phyloP scores from a whole-genome alignment of 1,139 yeast species.

The Yamadazyma dendronema region DNA sequence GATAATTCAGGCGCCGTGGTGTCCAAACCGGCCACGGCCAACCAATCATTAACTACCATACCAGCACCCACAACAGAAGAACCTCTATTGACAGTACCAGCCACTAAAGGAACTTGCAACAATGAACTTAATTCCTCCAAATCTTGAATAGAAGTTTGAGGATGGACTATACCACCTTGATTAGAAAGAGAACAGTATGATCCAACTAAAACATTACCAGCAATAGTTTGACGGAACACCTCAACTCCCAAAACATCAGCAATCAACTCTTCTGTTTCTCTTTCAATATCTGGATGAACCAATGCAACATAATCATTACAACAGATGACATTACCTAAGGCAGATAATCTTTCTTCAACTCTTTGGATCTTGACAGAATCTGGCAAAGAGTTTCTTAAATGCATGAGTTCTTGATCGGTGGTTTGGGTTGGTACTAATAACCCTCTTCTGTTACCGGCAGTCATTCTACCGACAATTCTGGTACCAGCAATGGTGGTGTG shows the following conservation, averaged over 20 bases:
- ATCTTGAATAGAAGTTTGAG: slow-evolving; percentile 95
- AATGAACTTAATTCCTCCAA: slow-evolving; percentile 96
- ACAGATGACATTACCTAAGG: slow-evolving; percentile 96
- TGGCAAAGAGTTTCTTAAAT: slow-evolving; percentile 95
- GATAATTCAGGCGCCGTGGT: slow-evolving; percentile 98
- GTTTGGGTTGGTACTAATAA: slow-evolving; percentile 96
- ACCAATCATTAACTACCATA: slow-evolving; percentile 97
- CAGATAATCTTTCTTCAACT: slow-evolving; percentile 95
- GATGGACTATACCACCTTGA: slow-evolving; percentile 98
- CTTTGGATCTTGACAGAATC: slow-evolving; percentile 94
- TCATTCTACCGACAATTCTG: slow-evolving; percentile 96
- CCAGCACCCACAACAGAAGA: slow-evolving; percentile 98
- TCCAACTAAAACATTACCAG: slow-evolving; percentile 97
- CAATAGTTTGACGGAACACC: slow-evolving; percentile 98
- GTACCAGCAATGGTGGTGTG: slow-evolving; percentile 98
- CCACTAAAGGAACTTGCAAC: slow-evolving; percentile 95
- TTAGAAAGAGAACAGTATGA: slow-evolving; percentile 92
- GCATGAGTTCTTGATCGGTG: slow-evolving; percentile 98
- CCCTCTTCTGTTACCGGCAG: slow-evolving; percentile 98
- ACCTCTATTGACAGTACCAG: slow-evolving; percentile 98
- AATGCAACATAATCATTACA: slow-evolving; percentile 98
- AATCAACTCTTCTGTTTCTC: slow-evolving; percentile 97
- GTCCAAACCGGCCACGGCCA: slow-evolving; percentile 94
- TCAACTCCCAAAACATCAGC: slow-evolving; percentile 99
- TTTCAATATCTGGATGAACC: slow-evolving; percentile 98